A percentile compares a stretch with the other conserved stretches of the same genome.
These are phyloP conservation scores for Nyctanthes arbortristis DNA, from an alignment of 257 asterid genomes.

Conservation along the genomic window DNA sequence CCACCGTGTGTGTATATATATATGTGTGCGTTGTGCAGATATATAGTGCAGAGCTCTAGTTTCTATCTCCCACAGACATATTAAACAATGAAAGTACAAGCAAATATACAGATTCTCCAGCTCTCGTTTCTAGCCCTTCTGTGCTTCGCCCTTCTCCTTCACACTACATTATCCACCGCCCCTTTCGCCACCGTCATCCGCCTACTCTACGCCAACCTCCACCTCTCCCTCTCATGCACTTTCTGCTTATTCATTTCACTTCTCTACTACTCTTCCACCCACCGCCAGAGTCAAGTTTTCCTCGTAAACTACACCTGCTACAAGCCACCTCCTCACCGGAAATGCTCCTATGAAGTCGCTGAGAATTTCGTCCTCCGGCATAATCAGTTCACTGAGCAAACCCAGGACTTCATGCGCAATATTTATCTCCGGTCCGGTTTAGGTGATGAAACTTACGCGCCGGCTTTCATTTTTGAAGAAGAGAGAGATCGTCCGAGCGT, in stretches of 20 bases:
- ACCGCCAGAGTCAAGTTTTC: slow-evolving; percentile 42
- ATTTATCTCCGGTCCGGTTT: slow-evolving; percentile 58
- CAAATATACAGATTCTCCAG: slow-evolving; percentile 29
- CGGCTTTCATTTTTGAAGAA: slow-evolving; percentile 53
- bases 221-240: slow-evolving; percentile 26
- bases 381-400: slow-evolving; percentile 21
- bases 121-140: slow-evolving; percentile 42
- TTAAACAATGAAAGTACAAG: not conserved
- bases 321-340: slow-evolving; percentile 59
- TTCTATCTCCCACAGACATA: not conserved
- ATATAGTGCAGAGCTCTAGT: not conserved
- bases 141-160: slow-evolving; percentile 36
- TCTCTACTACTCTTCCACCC: slow-evolving; percentile 26
- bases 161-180: slow-evolving; percentile 30
- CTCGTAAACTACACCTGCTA: slow-evolving; percentile 61
- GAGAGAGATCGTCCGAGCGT: slow-evolving; percentile 33
- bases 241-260: slow-evolving; percentile 20
- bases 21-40: not conserved
- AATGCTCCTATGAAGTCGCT: slow-evolving; percentile 40
- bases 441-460: slow-evolving; percentile 68
- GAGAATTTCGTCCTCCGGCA: slow-evolving; percentile 45
- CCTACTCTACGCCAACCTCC: slow-evolving; percentile 32
- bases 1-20: not conserved
- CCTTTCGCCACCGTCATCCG: slow-evolving; percentile 26
- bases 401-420: slow-evolving; percentile 51